Evolutionary conservation across 129 eudicot species (phyloP), one percentile per base, ranked within the genome.

Genomic region (Apium graveolens): DNA sequence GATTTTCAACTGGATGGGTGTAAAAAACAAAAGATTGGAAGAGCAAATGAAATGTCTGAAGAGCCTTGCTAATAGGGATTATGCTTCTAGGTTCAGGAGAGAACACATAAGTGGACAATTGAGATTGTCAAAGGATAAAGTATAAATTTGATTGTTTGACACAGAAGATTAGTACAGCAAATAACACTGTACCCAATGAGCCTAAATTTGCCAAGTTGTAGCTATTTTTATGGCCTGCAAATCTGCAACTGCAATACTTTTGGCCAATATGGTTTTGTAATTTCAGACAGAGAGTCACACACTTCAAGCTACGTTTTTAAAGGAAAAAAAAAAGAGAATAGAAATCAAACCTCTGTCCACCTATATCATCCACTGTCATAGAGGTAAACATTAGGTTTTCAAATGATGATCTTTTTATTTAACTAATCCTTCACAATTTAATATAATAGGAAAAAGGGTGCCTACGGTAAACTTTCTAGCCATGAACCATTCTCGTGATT

Each of bases 1-100:
- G 73, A 68, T 29, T 68, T 65, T 32, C 74, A 70, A 34, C 45
- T 16, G 43, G 43, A 17, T 44, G 43, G 69, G 81, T 83, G 60
- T 76, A 38, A 21, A 5, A 8, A 38, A 60, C 5, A 29, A 77
- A 60, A 39, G n/a, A 41, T 26, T 11, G 10, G 38, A 60, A 60
- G 13, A 51, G 49, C 49, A 34, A 41, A 35, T 1, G 53, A 66
- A 70, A 62, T 65, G 35, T 72, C 51, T 34, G 41, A 72, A 20
- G 9, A 72, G 24, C 51, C 34, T n/a, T n/a, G 31, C 31, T 57
- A 57, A 57, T 6, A 24, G 31, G 3, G 65, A 24, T n/a, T n/a
- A 8, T 41, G 42, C 42, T 70, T 7, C 65, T 57, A 5, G 5
- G 31, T 57, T 57, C 14, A 57, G 65, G 31, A 53, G 65, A 70